A percentile compares a stretch with the other conserved stretches of the same genome.
Conservation (phyloP, 139 green algal genomes). For the Micromonas pusilla region DNA sequence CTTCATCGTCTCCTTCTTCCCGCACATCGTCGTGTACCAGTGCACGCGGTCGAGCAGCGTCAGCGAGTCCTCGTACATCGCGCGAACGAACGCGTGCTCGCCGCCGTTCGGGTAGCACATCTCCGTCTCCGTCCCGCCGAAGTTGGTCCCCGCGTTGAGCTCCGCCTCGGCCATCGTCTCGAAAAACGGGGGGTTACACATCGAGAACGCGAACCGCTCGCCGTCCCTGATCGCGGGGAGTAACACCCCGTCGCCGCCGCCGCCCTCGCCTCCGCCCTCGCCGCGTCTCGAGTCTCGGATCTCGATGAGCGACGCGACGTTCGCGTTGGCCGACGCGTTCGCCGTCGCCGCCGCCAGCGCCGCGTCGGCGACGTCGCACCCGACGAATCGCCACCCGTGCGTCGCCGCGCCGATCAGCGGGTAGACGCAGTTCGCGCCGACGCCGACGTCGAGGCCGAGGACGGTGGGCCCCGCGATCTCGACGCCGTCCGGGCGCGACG, state of each 20-base stretch:
- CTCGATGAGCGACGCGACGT: conserved; percentile 56
- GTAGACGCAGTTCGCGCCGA: conserved; percentile 91
- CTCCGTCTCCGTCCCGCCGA: conserved; percentile 50
- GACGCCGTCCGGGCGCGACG: conserved; percentile 47
- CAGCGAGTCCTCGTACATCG: conserved; percentile 76
- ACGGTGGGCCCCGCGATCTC: conserved; percentile 16
- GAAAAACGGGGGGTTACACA: conserved; percentile 99
- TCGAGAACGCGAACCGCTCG: conserved; percentile 66
- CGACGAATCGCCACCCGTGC: conserved; percentile 77
- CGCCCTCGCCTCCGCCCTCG: too few relatives aligned
- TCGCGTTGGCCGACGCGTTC: conserved; percentile 59
- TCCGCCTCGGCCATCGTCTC: conserved; percentile 60
- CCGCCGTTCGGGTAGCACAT: conserved; percentile 85
- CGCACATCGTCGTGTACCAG: conserved; percentile 80
- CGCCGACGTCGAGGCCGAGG: conserved; percentile 79
- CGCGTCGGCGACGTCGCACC: conserved; percentile 61
- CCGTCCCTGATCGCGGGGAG: conserved; percentile 10
- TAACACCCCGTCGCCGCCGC: conserved; percentile 18
- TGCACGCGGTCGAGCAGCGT: conserved; percentile 27
- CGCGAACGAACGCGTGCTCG: conserved; percentile 75
- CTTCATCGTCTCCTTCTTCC: conserved; percentile 46
- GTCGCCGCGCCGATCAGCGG: conserved; percentile 75
- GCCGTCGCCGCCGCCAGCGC: conserved; percentile 44
- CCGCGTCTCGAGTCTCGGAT: conserved; percentile 38
- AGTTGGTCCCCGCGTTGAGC: conserved; percentile 74